Conservation (phyloP, 257 asterid genomes). For the Capsicum pubescens region DNA sequence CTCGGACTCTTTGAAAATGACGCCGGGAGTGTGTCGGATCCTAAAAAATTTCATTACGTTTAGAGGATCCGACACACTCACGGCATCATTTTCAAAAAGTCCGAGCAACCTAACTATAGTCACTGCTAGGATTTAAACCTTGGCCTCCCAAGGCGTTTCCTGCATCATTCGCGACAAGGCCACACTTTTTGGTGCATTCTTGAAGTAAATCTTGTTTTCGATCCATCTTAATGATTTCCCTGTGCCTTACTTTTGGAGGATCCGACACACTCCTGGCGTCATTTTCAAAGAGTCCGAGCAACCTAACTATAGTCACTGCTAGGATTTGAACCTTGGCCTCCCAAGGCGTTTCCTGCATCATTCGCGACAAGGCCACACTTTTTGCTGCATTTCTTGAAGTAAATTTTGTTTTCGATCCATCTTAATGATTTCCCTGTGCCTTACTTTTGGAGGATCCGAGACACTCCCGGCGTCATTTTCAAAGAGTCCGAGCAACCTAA, state of each 20-base stretch:
- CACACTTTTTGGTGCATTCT: background rate
- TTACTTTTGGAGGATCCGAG: background rate
- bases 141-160: background rate
- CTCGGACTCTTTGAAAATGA: background rate
- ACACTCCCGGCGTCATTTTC: background rate
- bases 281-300: background rate
- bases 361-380: background rate
- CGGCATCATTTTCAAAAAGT: background rate
- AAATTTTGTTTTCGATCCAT: background rate
- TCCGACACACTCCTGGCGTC: background rate
- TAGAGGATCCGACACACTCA: background rate
- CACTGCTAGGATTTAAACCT: background rate
- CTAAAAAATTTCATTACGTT: background rate
- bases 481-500: background rate
- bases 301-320: background rate
- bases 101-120: background rate
- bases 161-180: background rate
- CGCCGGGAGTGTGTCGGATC: background rate
- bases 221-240: background rate
- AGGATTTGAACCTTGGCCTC: background rate
- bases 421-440: background rate
- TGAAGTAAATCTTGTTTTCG: too few relatives aligned
- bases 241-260: slow-evolving; percentile 31
- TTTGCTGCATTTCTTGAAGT: background rate
- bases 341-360: background rate